phyloP scores from a whole-genome alignment of 331 rosid species.

The Quercus lobata region DNA sequence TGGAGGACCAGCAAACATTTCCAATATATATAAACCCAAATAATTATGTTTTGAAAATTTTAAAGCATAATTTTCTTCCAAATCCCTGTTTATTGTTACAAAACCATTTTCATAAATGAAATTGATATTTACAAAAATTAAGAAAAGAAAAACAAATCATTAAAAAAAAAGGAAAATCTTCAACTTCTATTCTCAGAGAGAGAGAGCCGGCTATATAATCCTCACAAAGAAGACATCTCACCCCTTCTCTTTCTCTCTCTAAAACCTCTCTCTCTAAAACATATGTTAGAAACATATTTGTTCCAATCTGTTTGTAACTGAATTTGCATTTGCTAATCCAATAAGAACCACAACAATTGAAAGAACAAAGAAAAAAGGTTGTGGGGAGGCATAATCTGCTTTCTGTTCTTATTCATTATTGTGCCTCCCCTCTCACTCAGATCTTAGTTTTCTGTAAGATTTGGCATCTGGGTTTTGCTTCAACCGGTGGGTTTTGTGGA shows the following conservation, averaged over 20 bases:
- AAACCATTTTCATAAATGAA: neutral
- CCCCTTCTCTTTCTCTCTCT: constrained; percentile 52
- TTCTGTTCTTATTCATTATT: constrained; percentile 55
- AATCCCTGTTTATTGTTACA: neutral
- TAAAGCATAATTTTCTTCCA: neutral
- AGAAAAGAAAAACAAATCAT: neutral
- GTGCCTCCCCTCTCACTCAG: constrained; percentile 99
- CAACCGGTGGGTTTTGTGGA: constrained; percentile 61
- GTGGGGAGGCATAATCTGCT: constrained; percentile 66
- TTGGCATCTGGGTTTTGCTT: constrained; percentile 65
- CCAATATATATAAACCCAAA: neutral
- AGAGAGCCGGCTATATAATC: constrained; percentile 44
- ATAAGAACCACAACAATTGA: constrained; percentile 41
- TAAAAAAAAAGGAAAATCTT: constrained; percentile 21
- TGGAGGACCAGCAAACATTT: constrained; percentile 9
- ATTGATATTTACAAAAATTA: neutral
- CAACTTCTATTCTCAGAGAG: constrained; percentile 43
- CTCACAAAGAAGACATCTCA: constrained; percentile 37
- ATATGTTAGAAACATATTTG: constrained; percentile 25
- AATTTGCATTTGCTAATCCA: constrained; percentile 72
- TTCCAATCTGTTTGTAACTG: constrained; percentile 58
- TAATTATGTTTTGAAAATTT: neutral
- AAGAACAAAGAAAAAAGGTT: constrained; percentile 41
- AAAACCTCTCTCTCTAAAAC: constrained; percentile 29
- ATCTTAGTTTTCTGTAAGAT: constrained; percentile 62